A percentile compares a stretch with the other conserved stretches of the same genome.
phyloP scores from a whole-genome alignment of 495 filamentous ascomycete genomes.

The Penicillium paxilli region DNA sequence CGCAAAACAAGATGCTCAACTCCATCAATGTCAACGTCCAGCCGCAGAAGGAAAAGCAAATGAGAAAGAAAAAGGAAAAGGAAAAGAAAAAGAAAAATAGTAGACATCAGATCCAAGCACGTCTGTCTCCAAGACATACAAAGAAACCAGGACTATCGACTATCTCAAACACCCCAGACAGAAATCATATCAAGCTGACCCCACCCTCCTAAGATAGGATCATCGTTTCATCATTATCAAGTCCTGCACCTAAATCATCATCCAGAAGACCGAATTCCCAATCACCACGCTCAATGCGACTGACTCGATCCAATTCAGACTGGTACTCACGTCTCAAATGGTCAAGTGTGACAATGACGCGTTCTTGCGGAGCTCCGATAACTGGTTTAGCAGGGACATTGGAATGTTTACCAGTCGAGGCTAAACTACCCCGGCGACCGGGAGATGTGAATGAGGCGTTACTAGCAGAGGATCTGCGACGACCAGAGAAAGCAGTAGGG shows the following conservation, averaged over 20 bases:
- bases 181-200: no score
- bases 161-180: no score
- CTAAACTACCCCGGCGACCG: conserved; percentile 26
- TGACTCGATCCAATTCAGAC: conserved; percentile 77
- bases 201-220: conserved; percentile 31
- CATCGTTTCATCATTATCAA: conserved; percentile 47
- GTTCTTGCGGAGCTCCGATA: conserved; percentile 24
- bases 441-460: conserved; percentile 12
- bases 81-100: background rate
- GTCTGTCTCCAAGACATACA: no score
- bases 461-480: conserved; percentile 15
- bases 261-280: conserved; percentile 57
- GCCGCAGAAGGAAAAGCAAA: no score
- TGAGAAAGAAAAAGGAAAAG: background rate
- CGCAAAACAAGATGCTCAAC: conserved; percentile 18
- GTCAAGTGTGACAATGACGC: conserved; percentile 71
- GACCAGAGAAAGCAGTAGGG: conserved; percentile 8
- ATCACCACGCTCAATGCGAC: conserved; percentile 58
- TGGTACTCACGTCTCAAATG: conserved; percentile 86
- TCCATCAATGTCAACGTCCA: conserved; percentile 19
- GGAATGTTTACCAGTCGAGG: conserved; percentile 25
- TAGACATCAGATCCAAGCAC: background rate
- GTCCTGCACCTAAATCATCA: conserved; percentile 22
- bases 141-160: no score
- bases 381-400: conserved; percentile 18